A percentile compares a stretch with the other conserved stretches of the same genome.
Evolutionary conservation across 176 grass and related monocot genomes (phyloP).

Genomic region (Otatea glauca): DNA sequence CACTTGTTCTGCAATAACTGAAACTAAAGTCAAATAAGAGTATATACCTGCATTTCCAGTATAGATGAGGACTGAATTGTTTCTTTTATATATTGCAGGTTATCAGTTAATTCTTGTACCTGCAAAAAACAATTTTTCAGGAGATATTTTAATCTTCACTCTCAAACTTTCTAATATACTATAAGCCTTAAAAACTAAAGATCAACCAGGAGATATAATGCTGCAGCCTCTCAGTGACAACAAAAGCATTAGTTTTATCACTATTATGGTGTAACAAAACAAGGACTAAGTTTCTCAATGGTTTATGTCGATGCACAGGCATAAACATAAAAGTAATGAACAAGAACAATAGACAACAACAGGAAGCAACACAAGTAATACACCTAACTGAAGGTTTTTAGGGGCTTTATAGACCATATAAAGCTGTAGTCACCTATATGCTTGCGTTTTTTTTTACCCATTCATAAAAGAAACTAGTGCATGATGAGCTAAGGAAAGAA

Average conservation of each 20-base stretch:
- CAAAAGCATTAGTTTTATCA: not conserved
- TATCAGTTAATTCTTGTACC: slow-evolving; percentile 53
- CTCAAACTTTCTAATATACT: not conserved
- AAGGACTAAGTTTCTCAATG: not conserved
- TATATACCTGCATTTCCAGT: slow-evolving; percentile 66
- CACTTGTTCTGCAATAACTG: slow-evolving; percentile 7
- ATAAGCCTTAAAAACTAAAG: not conserved
- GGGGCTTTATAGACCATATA: not conserved
- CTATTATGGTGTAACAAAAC: not conserved
- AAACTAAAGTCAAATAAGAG: not conserved
- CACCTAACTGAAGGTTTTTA: not conserved
- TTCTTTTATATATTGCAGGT: slow-evolving; percentile 61
- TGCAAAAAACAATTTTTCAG: slow-evolving; percentile 46
- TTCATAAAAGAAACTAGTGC: not conserved
- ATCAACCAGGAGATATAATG: not conserved
- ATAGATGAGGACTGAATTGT: slow-evolving; percentile 57
- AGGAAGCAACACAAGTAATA: not conserved
- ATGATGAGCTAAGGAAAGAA: slow-evolving; percentile 6
- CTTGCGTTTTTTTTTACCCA: not conserved
- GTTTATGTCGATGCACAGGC: not conserved
- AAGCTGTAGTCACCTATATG: not conserved
- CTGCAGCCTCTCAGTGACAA: not conserved
- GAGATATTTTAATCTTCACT: not conserved
- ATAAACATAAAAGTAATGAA: not conserved
- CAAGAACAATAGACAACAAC: not conserved